Base-by-base conservation (phyloP, 768 basidiomycete genomes). In the Trametes villosa region DNA sequence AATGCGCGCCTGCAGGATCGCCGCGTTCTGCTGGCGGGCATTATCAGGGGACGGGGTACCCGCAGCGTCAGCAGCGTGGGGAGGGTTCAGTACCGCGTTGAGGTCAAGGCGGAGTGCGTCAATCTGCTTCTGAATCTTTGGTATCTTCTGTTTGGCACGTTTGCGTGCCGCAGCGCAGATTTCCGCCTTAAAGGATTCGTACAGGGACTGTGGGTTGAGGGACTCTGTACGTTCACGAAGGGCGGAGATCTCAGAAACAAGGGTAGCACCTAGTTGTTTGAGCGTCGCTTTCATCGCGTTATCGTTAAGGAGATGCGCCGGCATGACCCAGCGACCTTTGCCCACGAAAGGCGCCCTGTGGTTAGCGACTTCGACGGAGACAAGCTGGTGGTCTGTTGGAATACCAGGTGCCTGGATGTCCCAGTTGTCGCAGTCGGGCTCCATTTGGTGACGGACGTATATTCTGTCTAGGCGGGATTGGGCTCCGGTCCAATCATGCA, bases 341-440 rank as follows among this genome's bases (percentile, higher is more conserved):
- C 61, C 61, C 4, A 62, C 38, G 48, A 44, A 52, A 6, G 56
- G 61, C 15, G 49, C 38, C 31, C 42, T 45, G 17, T 41, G 11
- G 31, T 46, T 22, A 3, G 18, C 17, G 4, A 51, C 15, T 15
- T 4, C 8, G 6, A 57, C 50, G 3, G 41, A 36, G 12, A 58
- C 56, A 27, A 63, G 2, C 8, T 22, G 9, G 44, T 63, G 62
- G 29, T 63, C 62, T 3, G 45, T 46, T 2, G 24, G 9, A 11
- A 46, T 13, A 4, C 45, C 45, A 24, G 45, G 27, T 29, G 8
- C 45, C 2, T 9, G 3, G 6, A 46, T 46, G 3, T 2, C 12
- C 45, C 45, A 46, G 24, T 15, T 24, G 11, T 4, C 4, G 2
- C 24, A 4, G 13, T 46, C 45, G 2, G 4, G 15, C 4, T 12